Evolutionary conservation across 768 basidiomycete species (phyloP).

Genomic region (Lyophyllum decastes): DNA sequence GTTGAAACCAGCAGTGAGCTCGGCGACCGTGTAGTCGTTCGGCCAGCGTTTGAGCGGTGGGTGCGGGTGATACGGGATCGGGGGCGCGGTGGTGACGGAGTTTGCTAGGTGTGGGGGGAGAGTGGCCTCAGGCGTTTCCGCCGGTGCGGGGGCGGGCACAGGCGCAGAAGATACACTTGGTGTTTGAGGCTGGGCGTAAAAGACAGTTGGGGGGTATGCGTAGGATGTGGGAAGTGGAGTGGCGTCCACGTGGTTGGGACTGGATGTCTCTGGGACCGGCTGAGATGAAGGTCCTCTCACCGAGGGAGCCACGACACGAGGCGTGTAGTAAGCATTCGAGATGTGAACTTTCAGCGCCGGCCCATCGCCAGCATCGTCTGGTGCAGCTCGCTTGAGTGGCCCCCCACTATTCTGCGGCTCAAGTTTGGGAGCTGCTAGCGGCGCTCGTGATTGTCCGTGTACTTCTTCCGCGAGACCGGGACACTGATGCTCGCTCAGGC

Average conservation of each 20-base stretch:
- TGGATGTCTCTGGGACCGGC: not conserved
- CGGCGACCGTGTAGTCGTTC: conserved; percentile 72
- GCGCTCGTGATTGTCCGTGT: conserved; percentile 34
- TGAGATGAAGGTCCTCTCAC: not conserved
- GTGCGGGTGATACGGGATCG: conserved; percentile 56
- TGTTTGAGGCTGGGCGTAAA: not conserved
- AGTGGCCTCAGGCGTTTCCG: not conserved
- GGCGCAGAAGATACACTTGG: too few species aligned
- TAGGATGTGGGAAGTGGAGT: not conserved
- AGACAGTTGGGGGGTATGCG: not conserved
- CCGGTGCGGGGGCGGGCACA: too few species aligned
- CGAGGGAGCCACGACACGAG: not conserved
- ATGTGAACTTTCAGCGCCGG: conserved; percentile 29
- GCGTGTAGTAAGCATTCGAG: conserved; percentile 30
- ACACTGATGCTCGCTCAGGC: conserved; percentile 59
- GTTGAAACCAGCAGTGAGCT: conserved; percentile 62
- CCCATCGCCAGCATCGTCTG: conserved; percentile 14
- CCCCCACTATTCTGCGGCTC: not conserved
- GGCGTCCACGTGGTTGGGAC: not conserved
- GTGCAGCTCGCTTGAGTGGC: conserved; percentile 22
- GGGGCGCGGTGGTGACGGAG: conserved; percentile 19
- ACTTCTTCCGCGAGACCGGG: conserved; percentile 57
- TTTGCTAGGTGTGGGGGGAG: conserved; percentile 13
- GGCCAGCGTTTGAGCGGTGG: conserved; percentile 76
- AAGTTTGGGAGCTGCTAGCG: not conserved